Evolutionary conservation across 2,329 filamentous ascomycete genomes (phyloP), one percentile per base, ranked within the genome.

Genomic region (Botryotinia convoluta): DNA sequence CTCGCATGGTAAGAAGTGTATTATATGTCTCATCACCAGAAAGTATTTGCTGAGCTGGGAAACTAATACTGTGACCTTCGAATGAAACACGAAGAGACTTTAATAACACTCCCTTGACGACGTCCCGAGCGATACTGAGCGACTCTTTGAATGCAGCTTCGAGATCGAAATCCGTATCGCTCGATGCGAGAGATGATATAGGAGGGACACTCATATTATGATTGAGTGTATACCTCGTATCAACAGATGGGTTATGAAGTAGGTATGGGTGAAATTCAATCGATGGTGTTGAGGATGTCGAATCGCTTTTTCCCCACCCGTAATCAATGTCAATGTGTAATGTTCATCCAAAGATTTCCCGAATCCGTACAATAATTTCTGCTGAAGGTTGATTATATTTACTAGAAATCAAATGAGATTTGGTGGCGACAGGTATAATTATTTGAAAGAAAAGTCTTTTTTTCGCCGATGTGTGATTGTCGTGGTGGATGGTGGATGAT

Each of bases 131-230:
- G 35, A 72, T 37, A 48, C 18, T 4, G 16, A 72, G 54, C 26
- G 71, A 72, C 12, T 59, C 71, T 44, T n/a, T 9, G 22, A 75
- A 75, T 18, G 67, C 64, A 42, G 72, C 63, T n/a, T 68, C 72
- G 60, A 76, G 69, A 44, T 74, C 72, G 32, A 72, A n/a, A 35
- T 51, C 51, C 39, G 16, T 35, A 44, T 73, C 63, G 70, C n/a
- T 37, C 26, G 18, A 14, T 63, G 62, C 57, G 51, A 67, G 44
- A 60, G 51, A 44, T 4, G 51, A 32, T n/a, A 39, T 65, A 22
- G 63, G 26, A 32, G 71, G 44, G 29, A 26, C 51, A 51, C 63
- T 72, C 71, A 72, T 72, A 20, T 68, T 67, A 32, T 29, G 60
- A 39, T 20, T 35, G 32, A 51, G 42, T n/a, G 7, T 57, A 6